phyloP scores from a whole-genome alignment of 257 asterid species.

The Knoxia roxburghii region DNA sequence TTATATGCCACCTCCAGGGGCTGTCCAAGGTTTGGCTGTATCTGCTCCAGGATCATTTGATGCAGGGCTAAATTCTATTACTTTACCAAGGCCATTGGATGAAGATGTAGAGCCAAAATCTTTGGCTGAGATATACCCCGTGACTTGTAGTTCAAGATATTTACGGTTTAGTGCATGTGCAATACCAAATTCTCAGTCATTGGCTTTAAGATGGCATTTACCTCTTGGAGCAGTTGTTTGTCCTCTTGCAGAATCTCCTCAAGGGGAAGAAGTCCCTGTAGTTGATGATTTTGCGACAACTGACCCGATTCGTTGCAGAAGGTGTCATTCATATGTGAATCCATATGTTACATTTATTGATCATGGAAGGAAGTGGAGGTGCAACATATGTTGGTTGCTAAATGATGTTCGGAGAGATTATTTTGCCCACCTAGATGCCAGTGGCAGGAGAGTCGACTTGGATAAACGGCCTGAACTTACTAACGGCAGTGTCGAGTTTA shows the following conservation, averaged over 20 bases:
- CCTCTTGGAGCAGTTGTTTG: constrained; percentile 93
- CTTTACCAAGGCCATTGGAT: constrained; percentile 88
- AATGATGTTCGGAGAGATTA: constrained; percentile 93
- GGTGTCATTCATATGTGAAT: constrained; percentile 87
- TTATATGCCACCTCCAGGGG: constrained; percentile 48
- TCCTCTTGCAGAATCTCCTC: constrained; percentile 88
- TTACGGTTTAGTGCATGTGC: constrained; percentile 76
- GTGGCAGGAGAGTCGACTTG: constrained; percentile 78
- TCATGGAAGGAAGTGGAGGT: constrained; percentile 87
- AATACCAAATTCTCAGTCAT: constrained; percentile 79
- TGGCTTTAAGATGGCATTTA: constrained; percentile 92
- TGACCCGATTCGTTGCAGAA: constrained; percentile 80
- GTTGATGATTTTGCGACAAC: constrained; percentile 75
- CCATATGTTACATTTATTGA: constrained; percentile 75
- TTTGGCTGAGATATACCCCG: constrained; percentile 59
- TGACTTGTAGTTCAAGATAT: constrained; percentile 68
- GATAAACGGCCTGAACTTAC: constrained; percentile 90
- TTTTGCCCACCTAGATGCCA: constrained; percentile 75
- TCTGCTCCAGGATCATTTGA: constrained; percentile 87
- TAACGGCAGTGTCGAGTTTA: constrained; percentile 87
- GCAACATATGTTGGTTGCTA: constrained; percentile 75
- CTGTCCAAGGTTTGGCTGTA: constrained; percentile 60
- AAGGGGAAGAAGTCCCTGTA: constrained; percentile 90
- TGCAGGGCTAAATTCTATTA: constrained; percentile 61
- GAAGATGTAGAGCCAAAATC: constrained; percentile 68